Evolutionary conservation across 2,329 filamentous ascomycete species (phyloP).

Genomic region (Pyrenochaeta sp.): DNA sequence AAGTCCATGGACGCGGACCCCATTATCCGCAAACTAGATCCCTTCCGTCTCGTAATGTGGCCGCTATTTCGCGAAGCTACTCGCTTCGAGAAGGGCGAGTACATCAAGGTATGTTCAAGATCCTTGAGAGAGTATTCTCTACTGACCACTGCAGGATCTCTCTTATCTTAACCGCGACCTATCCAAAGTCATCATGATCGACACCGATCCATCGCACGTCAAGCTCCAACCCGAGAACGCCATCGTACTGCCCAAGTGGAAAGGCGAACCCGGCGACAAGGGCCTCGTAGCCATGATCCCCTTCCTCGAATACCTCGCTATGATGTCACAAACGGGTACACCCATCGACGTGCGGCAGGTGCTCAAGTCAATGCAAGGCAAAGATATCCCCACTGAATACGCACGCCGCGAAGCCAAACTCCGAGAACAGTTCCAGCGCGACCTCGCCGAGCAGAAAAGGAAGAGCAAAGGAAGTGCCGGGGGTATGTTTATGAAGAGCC

Average conservation of each 20-base stretch:
- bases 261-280: conserved; percentile 80
- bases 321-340: conserved; percentile 70
- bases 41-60: conserved; percentile 94
- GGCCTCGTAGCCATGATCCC: conserved; percentile 90
- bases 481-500: conserved; percentile 72
- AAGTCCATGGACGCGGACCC: conserved; percentile 86
- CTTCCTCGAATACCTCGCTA: conserved; percentile 96
- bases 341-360: conserved; percentile 86
- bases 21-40: conserved; percentile 91
- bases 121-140: background rate
- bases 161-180: conserved; percentile 96
- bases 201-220: conserved; percentile 83
- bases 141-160: conserved; percentile 72
- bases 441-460: conserved; percentile 73
- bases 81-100: conserved; percentile 93
- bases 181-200: conserved; percentile 93
- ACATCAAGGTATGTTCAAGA: conserved; percentile 78
- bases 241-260: conserved; percentile 91
- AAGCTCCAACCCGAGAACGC: conserved; percentile 96
- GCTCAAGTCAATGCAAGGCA: conserved; percentile 87
- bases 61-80: conserved; percentile 96
- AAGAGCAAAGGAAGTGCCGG: conserved; percentile 70
- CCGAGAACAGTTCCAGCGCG: conserved; percentile 83
- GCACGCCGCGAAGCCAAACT: conserved; percentile 85
- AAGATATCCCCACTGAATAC: conserved; percentile 89